A percentile compares a stretch with the other conserved stretches of the same genome.
These are phyloP conservation scores for Mariannaea sp. DNA, from an alignment of 2,329 filamentous ascomycete genomes.

Conservation along the genomic window DNA sequence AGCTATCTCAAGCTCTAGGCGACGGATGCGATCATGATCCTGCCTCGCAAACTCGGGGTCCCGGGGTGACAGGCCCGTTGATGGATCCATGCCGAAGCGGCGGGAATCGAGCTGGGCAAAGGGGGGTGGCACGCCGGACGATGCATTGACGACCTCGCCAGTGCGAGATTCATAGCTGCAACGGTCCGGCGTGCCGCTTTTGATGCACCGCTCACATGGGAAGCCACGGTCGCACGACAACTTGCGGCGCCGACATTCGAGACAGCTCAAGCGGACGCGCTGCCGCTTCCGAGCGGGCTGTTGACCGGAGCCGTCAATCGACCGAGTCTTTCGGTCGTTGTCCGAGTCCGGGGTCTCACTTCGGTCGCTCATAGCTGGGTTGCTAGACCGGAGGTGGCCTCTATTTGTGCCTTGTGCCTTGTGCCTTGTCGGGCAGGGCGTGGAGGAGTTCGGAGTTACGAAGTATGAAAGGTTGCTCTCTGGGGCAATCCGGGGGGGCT, in stretches of 20 bases:
- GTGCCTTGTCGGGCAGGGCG: constrained; percentile 27
- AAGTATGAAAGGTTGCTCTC: constrained; percentile 32
- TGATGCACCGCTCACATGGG: constrained; percentile 65
- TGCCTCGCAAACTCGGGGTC: constrained; percentile 47
- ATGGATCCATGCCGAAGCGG: constrained; percentile 43
- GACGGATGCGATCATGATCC: constrained; percentile 63
- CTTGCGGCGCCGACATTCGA: constrained; percentile 65
- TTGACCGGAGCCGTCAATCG: constrained; percentile 41
- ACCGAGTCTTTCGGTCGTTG: constrained; percentile 35
- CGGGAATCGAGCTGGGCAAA: constrained; percentile 49
- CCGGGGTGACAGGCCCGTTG: constrained; percentile 40
- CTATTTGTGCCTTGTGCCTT: constrained; percentile 16
- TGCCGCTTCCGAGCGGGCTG: constrained; percentile 59
- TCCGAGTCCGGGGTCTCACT: constrained; percentile 49
- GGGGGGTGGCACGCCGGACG: constrained; percentile 51
- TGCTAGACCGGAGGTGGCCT: constrained; percentile 16
- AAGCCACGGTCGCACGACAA: constrained; percentile 65
- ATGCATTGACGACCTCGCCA: constrained; percentile 54
- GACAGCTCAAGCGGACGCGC: constrained; percentile 62
- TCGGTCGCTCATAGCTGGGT: constrained; percentile 40
- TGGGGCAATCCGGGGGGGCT: constrained; percentile 34
- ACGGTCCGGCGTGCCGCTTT: constrained; percentile 63
- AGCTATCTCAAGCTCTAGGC: constrained; percentile 62
- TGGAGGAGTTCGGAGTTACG: constrained; percentile 44
- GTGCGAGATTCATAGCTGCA: constrained; percentile 64